Evolutionary conservation across 1,284 basidiomycete species (phyloP), one percentile per base, ranked within the genome.

Genomic region (Mycena sp.): DNA sequence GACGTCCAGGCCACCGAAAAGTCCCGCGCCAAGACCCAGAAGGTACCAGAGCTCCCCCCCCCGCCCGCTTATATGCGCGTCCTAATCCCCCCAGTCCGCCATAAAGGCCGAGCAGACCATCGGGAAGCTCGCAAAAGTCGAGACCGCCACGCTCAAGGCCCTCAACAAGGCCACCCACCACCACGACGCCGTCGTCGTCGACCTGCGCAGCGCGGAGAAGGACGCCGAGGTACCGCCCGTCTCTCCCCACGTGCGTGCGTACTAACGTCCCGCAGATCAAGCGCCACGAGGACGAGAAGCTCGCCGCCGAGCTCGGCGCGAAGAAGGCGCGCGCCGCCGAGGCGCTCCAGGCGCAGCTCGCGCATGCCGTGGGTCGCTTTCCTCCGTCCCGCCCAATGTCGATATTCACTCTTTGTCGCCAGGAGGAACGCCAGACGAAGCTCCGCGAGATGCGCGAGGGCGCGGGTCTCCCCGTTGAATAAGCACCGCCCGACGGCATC

Each of bases 1-100:
- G 81, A 84, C 64, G 75, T 88, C 54, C 73, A 77, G 56, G 73
- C 70, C 45, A 75, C 78, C n/a, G 83, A 85, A 67, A 84, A 84
- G 71, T 72, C 76, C 2, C 78, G 82, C 48, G 67, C 72, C 35
- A 84, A 83, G 67, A 78, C 81, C n/a, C 74, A 80, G 67, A 87
- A 85, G 78, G 85, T 84, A 44, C 7, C 1, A 6, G 6, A 12
- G 30, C 9, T 6, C 23, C 6, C 19, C 16, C 19, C 16, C 21
- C 7, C 17, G 4, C 16, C 57, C 40, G 70, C 61, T 19, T 26
- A n/a, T n/a, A n/a, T 30, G 56, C 55, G 30, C 26, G 48, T 58
- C 37, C 25, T 30, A 54, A 44, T 17, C 29, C 48, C 45, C 28
- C 43, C 65, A 88, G 87, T 73, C 73, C 5, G 76, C 74, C 2